phyloP scores from a whole-genome alignment of 495 filamentous ascomycete genomes.

The Neurospora sublineolata region DNA sequence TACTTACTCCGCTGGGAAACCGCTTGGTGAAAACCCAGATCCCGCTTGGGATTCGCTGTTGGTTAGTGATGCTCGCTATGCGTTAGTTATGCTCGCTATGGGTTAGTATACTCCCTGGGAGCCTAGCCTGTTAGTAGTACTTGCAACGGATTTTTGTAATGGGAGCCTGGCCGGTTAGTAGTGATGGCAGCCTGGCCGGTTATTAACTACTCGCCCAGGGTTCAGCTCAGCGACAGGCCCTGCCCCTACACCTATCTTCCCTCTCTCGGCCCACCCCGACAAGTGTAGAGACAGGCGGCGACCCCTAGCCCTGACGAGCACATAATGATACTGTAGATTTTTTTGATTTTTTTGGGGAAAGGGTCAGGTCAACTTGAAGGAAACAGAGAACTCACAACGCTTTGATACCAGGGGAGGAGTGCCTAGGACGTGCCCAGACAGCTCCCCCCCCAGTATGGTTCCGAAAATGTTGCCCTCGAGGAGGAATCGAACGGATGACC shows the following conservation, averaged over 20 bases:
- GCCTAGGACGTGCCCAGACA: not conserved
- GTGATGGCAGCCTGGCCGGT: not conserved
- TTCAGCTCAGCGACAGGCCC: not conserved
- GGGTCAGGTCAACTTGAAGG: not conserved
- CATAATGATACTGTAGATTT: not conserved
- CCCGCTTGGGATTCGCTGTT: not conserved
- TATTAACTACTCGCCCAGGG: not conserved
- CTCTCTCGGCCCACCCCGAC: not conserved
- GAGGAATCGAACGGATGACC: not conserved
- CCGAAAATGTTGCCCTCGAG: not conserved
- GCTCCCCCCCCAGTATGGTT: not conserved
- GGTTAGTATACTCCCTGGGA: not conserved
- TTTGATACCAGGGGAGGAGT: not conserved
- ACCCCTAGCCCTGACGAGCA: not conserved
- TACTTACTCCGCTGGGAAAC: not conserved
- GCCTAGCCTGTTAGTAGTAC: not conserved
- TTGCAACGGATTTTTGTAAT: not conserved
- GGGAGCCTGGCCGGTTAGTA: not conserved
- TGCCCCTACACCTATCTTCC: not conserved
- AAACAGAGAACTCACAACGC: not conserved
- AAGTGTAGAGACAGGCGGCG: not conserved
- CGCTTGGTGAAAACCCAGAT: not conserved
- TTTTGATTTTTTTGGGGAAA: not conserved
- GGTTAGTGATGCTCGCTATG: not conserved
- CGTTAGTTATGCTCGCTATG: not conserved